Evolutionary conservation across 2,329 filamentous ascomycete species (phyloP).

Genomic region (Thielaviopsis musarum): DNA sequence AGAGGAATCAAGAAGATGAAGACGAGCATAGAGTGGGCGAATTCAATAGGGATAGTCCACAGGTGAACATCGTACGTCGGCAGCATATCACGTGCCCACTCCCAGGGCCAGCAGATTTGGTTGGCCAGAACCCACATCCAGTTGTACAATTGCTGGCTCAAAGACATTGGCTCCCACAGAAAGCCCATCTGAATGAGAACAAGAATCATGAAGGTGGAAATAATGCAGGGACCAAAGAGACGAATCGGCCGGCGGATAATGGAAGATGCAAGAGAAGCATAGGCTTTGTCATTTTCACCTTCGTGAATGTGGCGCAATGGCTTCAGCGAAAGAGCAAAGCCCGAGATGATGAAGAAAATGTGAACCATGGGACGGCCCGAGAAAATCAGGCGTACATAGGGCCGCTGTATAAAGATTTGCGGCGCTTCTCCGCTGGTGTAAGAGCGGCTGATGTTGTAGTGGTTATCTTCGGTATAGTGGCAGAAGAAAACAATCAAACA

Average conservation of each 20-base stretch:
- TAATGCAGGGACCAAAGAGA: constrained; percentile 32
- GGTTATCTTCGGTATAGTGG: constrained; percentile 24
- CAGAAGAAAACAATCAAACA: constrained; percentile 40
- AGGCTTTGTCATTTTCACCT: constrained; percentile 6
- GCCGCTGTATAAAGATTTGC: constrained; percentile 26
- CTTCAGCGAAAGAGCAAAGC: constrained; percentile 40
- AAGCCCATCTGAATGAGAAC: constrained; percentile 19
- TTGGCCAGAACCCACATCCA: constrained; percentile 23
- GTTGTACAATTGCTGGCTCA: constrained; percentile 23
- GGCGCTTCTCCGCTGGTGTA: constrained; percentile 29
- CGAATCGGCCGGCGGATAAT: constrained; percentile 35
- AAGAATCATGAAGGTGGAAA: constrained; percentile 32
- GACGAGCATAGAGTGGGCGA: constrained; percentile 38
- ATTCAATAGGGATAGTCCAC: constrained; percentile 48
- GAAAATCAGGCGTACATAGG: constrained; percentile 36
- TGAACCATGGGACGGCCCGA: constrained; percentile 40
- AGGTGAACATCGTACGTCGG: constrained; percentile 36
- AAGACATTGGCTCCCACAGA: constrained; percentile 9
- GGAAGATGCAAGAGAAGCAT: constrained; percentile 26
- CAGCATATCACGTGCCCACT: constrained; percentile 10
- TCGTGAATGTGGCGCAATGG: constrained; percentile 26
- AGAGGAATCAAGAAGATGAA: constrained; percentile 36
- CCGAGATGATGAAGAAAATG: constrained; percentile 46
- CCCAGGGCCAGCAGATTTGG: constrained; percentile 15
- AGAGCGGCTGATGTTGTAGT: constrained; percentile 15